Percentiles rank a stretch among this genome's conserved stretches.
phyloP scores from a whole-genome alignment of 768 basidiomycete genomes.

The Tricholoma bakamatsutake region DNA sequence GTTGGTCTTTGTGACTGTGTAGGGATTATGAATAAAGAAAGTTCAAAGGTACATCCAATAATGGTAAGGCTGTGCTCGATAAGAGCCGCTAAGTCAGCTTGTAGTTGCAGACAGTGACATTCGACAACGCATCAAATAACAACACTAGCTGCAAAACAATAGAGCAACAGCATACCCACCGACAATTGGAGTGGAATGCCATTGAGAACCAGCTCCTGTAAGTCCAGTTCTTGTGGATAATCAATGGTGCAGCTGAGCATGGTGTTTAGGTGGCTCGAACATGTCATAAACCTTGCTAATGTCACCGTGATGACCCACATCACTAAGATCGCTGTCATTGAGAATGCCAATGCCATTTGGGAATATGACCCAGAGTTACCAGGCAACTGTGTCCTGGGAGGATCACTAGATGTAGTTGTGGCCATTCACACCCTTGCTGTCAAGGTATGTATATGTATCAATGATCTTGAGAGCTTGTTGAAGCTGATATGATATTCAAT shows the following conservation, averaged over 20 bases:
- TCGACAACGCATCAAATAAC: constrained; percentile 22
- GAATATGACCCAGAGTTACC: constrained; percentile 13
- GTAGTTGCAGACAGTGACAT: constrained; percentile 14
- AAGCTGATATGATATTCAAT: constrained; percentile 4
- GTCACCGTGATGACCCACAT: too few relatives aligned
- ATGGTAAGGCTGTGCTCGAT: too few relatives aligned
- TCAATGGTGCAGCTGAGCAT: too few relatives aligned
- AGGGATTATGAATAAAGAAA: constrained; percentile 12
- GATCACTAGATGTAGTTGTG: constrained; percentile 25
- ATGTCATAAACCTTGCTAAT: too few relatives aligned
- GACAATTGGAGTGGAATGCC: constrained; percentile 9
- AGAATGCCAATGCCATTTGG: constrained; percentile 26
- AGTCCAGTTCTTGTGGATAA: too few relatives aligned
- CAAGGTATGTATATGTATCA: too few relatives aligned
- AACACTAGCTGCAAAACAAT: constrained; percentile 10
- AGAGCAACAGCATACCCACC: constrained; percentile 1
- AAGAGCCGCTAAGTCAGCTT: neutral
- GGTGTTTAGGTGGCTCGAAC: too few relatives aligned
- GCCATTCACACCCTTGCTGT: constrained; percentile 22
- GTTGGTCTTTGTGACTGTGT: constrained; percentile 14
- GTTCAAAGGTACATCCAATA: constrained; percentile 19
- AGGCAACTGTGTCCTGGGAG: constrained; percentile 18
- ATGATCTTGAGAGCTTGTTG: too few relatives aligned
- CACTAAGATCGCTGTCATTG: constrained; percentile 12
- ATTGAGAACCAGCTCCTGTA: constrained; percentile 15